Evolutionary conservation across 257 asterid species (phyloP), one percentile per base, ranked within the genome.

Genomic region (Salvia splendens): DNA sequence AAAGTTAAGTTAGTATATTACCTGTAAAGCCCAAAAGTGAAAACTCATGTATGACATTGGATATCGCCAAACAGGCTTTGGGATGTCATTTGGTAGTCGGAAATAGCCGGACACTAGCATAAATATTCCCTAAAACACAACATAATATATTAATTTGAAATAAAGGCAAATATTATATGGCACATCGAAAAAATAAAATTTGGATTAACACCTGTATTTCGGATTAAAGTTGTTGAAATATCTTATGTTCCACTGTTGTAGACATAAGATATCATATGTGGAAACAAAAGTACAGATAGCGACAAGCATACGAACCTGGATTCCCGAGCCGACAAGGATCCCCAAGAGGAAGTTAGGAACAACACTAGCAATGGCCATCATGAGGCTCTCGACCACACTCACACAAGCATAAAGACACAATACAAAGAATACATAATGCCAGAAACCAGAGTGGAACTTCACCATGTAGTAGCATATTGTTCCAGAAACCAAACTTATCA

Each of bases 21-120:
- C 98, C 97, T 93, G 99, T 3, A 93, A 78, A 7, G 99, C 95
- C 99, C 99, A 93, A 80, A 82, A 93, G 78, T 93, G 99, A 73
- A 90, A 93, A 70, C 99, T 93, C 71, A 93, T 84, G 82, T 93
- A 93, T 4, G 97, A 86, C 87, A 93, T 82, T 3, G 99, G 99
- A 61, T 90, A 90, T 49, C 96, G 95, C 95, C 96, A 93, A 65
- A 93, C 42, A 1, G 88, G 87, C 80, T 93, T 93, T 15, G 97
- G 99, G 73, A 93, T 93, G 81, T 93, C 99, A 0, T 93, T 83
- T 0, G 99, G 97, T 65, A 93, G 95, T 61, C 99, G 82, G 68
- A 90, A 93, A 85, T 81, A 93, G 47, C 99, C 99, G 0, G 99
- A 90, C 32, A 84, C 91, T 24, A 93, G 84, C 97, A 90, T 88